phyloP scores from a whole-genome alignment of 2,329 filamentous ascomycete genomes.

The Colletotrichum abscissum region DNA sequence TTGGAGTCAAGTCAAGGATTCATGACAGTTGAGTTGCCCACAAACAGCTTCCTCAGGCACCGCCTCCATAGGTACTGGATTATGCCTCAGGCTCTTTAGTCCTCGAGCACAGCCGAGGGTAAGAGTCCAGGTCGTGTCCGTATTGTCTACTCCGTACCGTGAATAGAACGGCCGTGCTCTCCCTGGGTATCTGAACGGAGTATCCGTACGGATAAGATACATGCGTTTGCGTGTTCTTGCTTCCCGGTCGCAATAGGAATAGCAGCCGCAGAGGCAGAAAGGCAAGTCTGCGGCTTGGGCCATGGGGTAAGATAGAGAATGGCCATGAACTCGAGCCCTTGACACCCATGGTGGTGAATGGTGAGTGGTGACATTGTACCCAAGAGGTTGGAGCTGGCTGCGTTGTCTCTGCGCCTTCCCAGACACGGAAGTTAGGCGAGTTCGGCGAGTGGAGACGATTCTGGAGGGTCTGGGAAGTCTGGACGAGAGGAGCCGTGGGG shows the following conservation, averaged over 20 bases:
- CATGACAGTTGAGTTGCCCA: neutral
- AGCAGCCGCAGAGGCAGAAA: neutral
- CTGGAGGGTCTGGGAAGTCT: neutral
- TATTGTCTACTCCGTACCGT: neutral
- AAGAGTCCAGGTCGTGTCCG: neutral
- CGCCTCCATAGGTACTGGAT: neutral
- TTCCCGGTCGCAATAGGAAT: neutral
- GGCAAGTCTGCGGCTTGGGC: neutral
- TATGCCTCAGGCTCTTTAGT: neutral
- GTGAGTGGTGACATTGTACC: neutral
- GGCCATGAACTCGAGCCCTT: neutral
- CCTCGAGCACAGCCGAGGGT: neutral
- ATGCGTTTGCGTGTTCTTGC: neutral
- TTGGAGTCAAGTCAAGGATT: neutral
- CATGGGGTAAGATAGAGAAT: neutral
- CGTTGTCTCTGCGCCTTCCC: slow-evolving; percentile 21
- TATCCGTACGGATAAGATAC: neutral
- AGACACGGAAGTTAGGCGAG: slow-evolving; percentile 30
- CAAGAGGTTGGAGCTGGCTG: neutral
- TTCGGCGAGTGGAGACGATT: slow-evolving; percentile 22
- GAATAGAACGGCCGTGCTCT: neutral
- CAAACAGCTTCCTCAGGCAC: neutral
- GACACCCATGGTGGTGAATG: neutral
- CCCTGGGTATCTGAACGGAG: neutral
- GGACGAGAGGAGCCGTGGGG: neutral